phyloP scores from a whole-genome alignment of 805 yeast genomes.

The Saccharomycopsis sp. region DNA sequence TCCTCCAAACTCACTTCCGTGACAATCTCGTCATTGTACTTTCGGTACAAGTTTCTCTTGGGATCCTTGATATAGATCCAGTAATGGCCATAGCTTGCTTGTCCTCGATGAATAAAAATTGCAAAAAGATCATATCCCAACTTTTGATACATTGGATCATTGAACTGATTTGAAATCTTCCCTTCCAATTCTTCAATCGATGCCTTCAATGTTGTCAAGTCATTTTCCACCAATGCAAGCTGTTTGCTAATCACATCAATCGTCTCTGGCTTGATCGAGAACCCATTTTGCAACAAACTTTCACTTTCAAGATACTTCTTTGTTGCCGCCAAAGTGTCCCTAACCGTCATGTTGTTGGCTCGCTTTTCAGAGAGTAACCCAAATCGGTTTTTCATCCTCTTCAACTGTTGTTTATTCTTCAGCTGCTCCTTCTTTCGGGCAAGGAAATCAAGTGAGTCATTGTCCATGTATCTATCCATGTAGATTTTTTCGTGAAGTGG shows the following conservation, averaged over 20 bases:
- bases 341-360: slow-evolving; percentile 42
- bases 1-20: slow-evolving; percentile 55
- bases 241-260: slow-evolving; percentile 29
- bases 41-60: slow-evolving; percentile 58
- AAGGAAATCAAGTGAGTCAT: slow-evolving; percentile 46
- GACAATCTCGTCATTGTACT: slow-evolving; percentile 94
- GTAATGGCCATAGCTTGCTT: slow-evolving; percentile 93
- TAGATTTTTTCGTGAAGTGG: slow-evolving; percentile 71
- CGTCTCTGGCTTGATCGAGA: slow-evolving; percentile 36
- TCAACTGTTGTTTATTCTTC: slow-evolving; percentile 52
- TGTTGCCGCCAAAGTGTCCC: slow-evolving; percentile 48
- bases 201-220: slow-evolving; percentile 34
- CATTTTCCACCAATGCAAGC: slow-evolving; percentile 37
- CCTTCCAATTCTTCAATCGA: slow-evolving; percentile 37
- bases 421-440: slow-evolving; percentile 45
- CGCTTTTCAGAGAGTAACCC: slow-evolving; percentile 29
- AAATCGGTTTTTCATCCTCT: slow-evolving; percentile 32
- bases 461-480: slow-evolving; percentile 81
- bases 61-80: slow-evolving; percentile 90
- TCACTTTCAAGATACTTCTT: slow-evolving; percentile 44
- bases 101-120: slow-evolving; percentile 90
- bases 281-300: slow-evolving; percentile 28
- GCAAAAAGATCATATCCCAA: slow-evolving; percentile 83
- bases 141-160: slow-evolving; percentile 38
- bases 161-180: slow-evolving; percentile 51